Percentiles rank a stretch among this genome's conserved stretches.
phyloP scores from a whole-genome alignment of 306 rosid genomes.

The Sophora flavescens region DNA sequence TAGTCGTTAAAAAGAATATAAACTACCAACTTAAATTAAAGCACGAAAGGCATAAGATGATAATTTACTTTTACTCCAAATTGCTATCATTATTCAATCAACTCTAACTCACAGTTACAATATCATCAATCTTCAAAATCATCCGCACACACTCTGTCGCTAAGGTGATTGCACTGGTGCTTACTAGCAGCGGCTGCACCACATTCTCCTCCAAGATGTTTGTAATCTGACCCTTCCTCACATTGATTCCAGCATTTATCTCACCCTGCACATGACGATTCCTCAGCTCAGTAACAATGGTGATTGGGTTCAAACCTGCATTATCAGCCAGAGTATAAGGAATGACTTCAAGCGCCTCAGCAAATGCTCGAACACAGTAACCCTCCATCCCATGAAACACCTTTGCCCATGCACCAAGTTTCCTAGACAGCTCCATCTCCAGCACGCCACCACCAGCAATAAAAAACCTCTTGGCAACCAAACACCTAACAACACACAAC shows the following conservation, averaged over 20 bases:
- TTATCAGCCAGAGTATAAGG: constrained; percentile 95
- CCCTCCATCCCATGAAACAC: constrained; percentile 99
- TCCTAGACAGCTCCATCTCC: constrained; percentile 92
- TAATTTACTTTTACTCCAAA: constrained; percentile 40
- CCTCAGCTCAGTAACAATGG: constrained; percentile 95
- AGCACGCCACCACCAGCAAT: constrained; percentile 99
- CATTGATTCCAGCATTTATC: constrained; percentile 93
- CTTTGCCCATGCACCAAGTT: constrained; percentile 98
- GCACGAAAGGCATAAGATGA: constrained; percentile 42
- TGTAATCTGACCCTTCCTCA: constrained; percentile 98
- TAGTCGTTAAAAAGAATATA: constrained; percentile 34
- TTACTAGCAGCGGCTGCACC: constrained; percentile 98
- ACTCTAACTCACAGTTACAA: constrained; percentile 89
- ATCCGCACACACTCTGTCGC: constrained; percentile 96
- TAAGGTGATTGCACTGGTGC: constrained; percentile 91
- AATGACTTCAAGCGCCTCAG: constrained; percentile 95
- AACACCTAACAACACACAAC: constrained; percentile 93
- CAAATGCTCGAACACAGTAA: constrained; percentile 82
- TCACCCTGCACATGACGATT: constrained; percentile 96
- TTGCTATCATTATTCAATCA: constrained; percentile 30
- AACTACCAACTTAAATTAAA: constrained; percentile 44
- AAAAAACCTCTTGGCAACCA: constrained; percentile 88
- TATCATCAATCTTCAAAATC: constrained; percentile 98
- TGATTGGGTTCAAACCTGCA: constrained; percentile 93
- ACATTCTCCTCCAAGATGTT: constrained; percentile 99